Evolutionary conservation across 1,284 basidiomycete species (phyloP).

Genomic region (Papiliotrema fonsecae): DNA sequence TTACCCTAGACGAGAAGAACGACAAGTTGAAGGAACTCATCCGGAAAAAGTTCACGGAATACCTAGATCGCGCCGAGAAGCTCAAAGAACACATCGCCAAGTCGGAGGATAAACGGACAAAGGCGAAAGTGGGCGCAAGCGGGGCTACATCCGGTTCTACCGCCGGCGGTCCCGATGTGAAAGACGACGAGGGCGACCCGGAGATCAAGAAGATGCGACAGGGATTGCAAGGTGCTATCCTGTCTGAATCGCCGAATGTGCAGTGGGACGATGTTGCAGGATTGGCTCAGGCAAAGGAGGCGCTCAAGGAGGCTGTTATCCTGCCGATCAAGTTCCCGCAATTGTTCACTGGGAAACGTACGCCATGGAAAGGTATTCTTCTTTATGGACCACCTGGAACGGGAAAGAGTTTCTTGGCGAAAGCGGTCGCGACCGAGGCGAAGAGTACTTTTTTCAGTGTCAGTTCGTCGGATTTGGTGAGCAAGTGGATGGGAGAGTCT

Average conservation of each 20-base stretch:
- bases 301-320: constrained; percentile 97
- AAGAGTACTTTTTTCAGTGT: constrained; percentile 99
- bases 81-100: constrained; percentile 76
- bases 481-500: constrained; percentile 99
- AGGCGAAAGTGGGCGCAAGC: constrained; percentile 72
- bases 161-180: constrained; percentile 57
- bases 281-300: constrained; percentile 87
- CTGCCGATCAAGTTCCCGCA: constrained; percentile 98
- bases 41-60: constrained; percentile 84
- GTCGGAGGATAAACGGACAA: constrained; percentile 63
- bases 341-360: constrained; percentile 95
- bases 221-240: constrained; percentile 79
- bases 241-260: constrained; percentile 92
- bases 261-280: constrained; percentile 98
- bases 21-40: constrained; percentile 87
- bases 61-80: constrained; percentile 86
- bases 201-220: constrained; percentile 93
- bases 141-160: constrained; percentile 55
- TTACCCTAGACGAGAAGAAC: constrained; percentile 81
- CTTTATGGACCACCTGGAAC: constrained; percentile 96
- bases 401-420: constrained; percentile 90
- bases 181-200: constrained; percentile 72
- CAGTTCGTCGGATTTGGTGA: constrained; percentile 89
- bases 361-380: constrained; percentile 92
- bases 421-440: constrained; percentile 97